Conservation (phyloP, 2,329 filamentous ascomycete genomes). For the Aspergillus viridinutans region DNA sequence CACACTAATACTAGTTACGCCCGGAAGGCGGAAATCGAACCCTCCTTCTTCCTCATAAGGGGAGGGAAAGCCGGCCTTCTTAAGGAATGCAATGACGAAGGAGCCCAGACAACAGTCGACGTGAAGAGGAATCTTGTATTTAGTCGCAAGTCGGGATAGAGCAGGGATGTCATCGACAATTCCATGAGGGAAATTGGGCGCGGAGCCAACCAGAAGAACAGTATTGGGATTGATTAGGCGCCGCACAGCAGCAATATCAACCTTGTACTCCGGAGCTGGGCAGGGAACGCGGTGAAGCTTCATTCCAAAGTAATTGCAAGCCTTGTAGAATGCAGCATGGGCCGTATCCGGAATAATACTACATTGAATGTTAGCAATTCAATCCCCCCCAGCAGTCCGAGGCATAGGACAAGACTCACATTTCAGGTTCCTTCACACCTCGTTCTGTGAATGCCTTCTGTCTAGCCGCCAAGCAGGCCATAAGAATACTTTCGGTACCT, state of each 20-base stretch:
- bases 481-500: conserved; percentile 93
- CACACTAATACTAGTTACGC: conserved; percentile 91
- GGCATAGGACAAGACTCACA: conserved; percentile 53
- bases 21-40: conserved; percentile 91
- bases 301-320: conserved; percentile 93
- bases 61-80: conserved; percentile 76
- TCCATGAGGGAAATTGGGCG: conserved; percentile 96
- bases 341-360: conserved; percentile 92
- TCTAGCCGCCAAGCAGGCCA: conserved; percentile 86
- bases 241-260: conserved; percentile 70
- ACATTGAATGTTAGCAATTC: conserved; percentile 15
- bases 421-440: conserved; percentile 87
- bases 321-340: conserved; percentile 95
- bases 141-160: conserved; percentile 76
- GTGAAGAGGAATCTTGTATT: conserved; percentile 79
- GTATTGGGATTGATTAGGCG: conserved; percentile 94
- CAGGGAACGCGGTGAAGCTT: conserved; percentile 85
- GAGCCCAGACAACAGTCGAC: conserved; percentile 97
- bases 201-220: conserved; percentile 84
- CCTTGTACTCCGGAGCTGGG: conserved; percentile 79
- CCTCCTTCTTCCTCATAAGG: conserved; percentile 63
- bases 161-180: conserved; percentile 92
- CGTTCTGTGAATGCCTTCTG: conserved; percentile 85
- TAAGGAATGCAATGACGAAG: conserved; percentile 87
- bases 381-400: background rate